Base-by-base conservation (phyloP, 202 grass and related monocot species). In the Thinopyrum obtusiflorum region DNA sequence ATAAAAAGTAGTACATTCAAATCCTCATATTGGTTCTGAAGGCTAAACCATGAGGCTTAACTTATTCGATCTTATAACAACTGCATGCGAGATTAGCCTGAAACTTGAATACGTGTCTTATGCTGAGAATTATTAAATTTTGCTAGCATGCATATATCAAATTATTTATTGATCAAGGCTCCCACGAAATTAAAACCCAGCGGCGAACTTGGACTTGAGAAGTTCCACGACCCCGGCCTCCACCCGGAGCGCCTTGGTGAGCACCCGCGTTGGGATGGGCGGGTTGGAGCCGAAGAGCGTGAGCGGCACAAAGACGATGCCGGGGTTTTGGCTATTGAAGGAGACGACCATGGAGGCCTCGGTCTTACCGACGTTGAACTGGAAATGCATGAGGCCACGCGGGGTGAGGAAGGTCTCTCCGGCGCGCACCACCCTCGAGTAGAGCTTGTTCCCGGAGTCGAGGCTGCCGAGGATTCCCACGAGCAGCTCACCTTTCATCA, bases 321-420 rank as follows among this genome's bases (percentile, higher is more conserved):
- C 90, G 0, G 88, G 90, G 37, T 90, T 60, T 76, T 95, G 90
- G 86, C 84, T 95, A 28, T 95, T 89, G 88, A 95, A 95, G 7
- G 90, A 67, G 13, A 91, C 88, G 5, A 92, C 61, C 80, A 86
- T 85, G 46, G 72, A 23, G 18, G 93, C 90, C 55, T 70, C 29
- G 3, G 51, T 78, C 44, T 71, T 8, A 1, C 90, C 93, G n/a
- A 95, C 73, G 72, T 95, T 95, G 88, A 82, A 90, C 73, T 92
- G 86, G 78, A 94, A 94, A 82, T 94, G 92, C 77, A 92, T 80
- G 29, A 31, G 29, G 29, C 29, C 29, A 3, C 29, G 29, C 29
- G 29, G 29, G 29, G 3, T 31, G 29, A 92, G 69, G 28, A 95
- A 92, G 20, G 74, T 90, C 83, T 86, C 87, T 1, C 93, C 93